phyloP scores from a whole-genome alignment of 352 stramenopile genomes.

The Pythium myriotylum region DNA sequence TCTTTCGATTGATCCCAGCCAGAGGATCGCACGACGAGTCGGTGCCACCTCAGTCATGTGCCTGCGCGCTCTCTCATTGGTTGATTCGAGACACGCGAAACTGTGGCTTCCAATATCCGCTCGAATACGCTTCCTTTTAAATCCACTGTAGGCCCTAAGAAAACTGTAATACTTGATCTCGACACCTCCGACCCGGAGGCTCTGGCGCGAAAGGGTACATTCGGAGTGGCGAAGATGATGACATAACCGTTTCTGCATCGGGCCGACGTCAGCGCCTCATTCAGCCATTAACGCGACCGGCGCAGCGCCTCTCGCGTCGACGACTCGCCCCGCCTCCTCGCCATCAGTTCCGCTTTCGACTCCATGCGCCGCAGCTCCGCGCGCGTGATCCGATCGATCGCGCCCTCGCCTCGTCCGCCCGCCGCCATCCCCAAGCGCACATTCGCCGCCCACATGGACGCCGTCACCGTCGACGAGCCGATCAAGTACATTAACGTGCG shows the following conservation, averaged over 20 bases:
- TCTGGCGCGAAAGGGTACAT: constrained; percentile 22
- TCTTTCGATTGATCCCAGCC: neutral
- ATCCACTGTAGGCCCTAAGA: too few species aligned
- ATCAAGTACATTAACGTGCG: constrained; percentile 23
- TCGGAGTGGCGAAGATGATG: constrained; percentile 4
- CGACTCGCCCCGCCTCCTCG: neutral
- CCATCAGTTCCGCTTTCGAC: neutral
- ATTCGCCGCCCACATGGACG: constrained; percentile 22
- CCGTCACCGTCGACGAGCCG: constrained; percentile 16
- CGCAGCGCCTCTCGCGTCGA: neutral
- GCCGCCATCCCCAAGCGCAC: constrained; percentile 8
- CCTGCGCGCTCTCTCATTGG: constrained; percentile 14
- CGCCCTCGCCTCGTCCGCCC: constrained; percentile 2
- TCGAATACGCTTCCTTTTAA: neutral
- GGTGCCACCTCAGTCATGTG: constrained; percentile 8
- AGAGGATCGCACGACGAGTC: constrained; percentile 3
- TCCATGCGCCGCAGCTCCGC: constrained; percentile 20
- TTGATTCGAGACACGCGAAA: neutral
- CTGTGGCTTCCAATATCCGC: neutral
- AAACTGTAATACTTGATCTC: constrained; percentile 8
- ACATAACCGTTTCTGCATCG: constrained; percentile 18
- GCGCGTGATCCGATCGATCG: constrained; percentile 21
- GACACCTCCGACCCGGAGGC: neutral
- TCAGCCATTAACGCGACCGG: constrained; percentile 12
- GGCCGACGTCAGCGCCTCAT: constrained; percentile 3